Percentiles rank a stretch among this genome's conserved stretches.
These are phyloP conservation scores for Forsythia viridissima DNA, from an alignment of 257 asterid genomes.

Conservation along the genomic window DNA sequence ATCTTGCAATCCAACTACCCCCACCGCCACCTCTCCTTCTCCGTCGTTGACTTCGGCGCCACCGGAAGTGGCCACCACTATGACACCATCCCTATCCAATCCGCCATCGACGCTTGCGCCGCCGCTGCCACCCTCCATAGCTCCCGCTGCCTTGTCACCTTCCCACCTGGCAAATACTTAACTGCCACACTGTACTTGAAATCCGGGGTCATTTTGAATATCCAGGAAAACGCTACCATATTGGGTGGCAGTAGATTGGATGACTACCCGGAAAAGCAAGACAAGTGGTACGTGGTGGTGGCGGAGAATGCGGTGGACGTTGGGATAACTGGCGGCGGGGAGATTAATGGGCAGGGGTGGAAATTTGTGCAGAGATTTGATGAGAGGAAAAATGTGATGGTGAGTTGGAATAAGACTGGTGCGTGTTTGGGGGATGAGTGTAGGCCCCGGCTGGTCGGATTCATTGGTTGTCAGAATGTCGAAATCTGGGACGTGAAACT, in stretches of 20 bases:
- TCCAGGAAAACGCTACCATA: constrained; percentile 53
- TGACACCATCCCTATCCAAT: constrained; percentile 77
- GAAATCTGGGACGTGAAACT: constrained; percentile 55
- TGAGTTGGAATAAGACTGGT: constrained; percentile 86
- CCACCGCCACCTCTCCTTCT: constrained; percentile 42
- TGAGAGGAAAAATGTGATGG: constrained; percentile 92
- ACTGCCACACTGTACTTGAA: constrained; percentile 68
- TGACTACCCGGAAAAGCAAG: constrained; percentile 69
- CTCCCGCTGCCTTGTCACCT: constrained; percentile 62
- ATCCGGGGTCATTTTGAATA: constrained; percentile 65
- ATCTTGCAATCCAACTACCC: constrained; percentile 35
- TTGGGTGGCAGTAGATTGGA: constrained; percentile 65
- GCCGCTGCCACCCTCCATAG: constrained; percentile 25
- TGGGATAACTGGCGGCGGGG: constrained; percentile 95
- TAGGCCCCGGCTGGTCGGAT: constrained; percentile 85
- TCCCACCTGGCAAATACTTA: constrained; percentile 80
- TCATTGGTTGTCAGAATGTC: constrained; percentile 61
- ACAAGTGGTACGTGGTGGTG: constrained; percentile 79
- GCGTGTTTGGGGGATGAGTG: constrained; percentile 92
- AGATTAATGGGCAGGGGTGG: constrained; percentile 92
- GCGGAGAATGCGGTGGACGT: constrained; percentile 72
- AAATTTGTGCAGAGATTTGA: constrained; percentile 68
- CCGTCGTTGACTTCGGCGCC: constrained; percentile 75
- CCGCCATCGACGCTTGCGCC: constrained; percentile 72
- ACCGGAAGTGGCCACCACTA: constrained; percentile 60